Evolutionary conservation across 1,139 yeast species (phyloP), one percentile per base, ranked within the genome.

Genomic region (Magnusiomyces clavatus): DNA sequence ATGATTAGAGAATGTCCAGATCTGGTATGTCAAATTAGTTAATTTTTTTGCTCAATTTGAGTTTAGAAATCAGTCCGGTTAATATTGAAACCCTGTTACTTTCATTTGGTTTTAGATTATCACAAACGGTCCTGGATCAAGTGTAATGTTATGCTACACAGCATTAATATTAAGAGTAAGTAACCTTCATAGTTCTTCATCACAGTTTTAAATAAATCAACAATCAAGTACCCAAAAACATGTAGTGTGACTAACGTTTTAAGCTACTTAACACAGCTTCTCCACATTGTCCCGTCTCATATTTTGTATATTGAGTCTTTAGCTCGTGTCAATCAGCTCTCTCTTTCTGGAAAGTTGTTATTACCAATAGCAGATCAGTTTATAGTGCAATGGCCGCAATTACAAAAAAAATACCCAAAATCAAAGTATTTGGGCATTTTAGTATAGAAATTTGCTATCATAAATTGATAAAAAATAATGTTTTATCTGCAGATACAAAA

Each of bases 61-160:
- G n/a, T 8, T 31, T 31, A 52, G 60, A 41, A 51, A 60, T 29
- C 34, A 44, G 1, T 52, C 67, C 45, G 60, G 62, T 3, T 59
- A 64, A 68, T 17, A 86, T 86, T 0, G 74, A 76, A 40, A 37
- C n/a, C n/a, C n/a, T n/a, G 17, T 8, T 13, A 10, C 13, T 40
- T n/a, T 14, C 24, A 12, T 14, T 40, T 12, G 4, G 3, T 24
- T 40, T 3, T 66, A 82, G 5, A 70, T 92, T 14, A 66, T 92
- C 20, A 68, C 87, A 56, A 94, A 92, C 65, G 99, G 99, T 0
- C 99, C 99, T 0, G 99, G 97, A 0, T 88, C 97, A 0, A 76
- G 90, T 52, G 88, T 90, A 1, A 83, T 95, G 1, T 67, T 87
- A 31, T 86, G 92, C 54, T 78, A 82, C 53, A 75, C 83, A 1